Conservation (phyloP, 257 asterid genomes). For the Orobanche coerulescens region DNA sequence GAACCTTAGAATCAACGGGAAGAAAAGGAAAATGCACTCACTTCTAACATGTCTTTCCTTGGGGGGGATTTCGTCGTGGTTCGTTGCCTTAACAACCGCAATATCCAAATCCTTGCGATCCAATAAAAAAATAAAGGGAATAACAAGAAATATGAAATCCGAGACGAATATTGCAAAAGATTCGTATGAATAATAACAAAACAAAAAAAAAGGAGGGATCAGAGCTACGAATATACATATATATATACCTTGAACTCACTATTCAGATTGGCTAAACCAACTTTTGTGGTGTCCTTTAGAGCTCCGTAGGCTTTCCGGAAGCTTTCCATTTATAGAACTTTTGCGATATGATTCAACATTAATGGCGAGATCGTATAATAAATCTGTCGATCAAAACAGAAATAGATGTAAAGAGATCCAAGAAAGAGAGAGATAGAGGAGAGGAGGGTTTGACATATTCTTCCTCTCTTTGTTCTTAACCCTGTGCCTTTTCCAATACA, state of each 20-base stretch:
- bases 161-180: not conserved
- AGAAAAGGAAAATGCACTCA: conserved; percentile 30
- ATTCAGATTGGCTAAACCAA: conserved; percentile 83
- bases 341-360: not conserved
- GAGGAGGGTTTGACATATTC: conserved; percentile 28
- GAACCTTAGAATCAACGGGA: not conserved
- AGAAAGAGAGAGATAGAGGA: not conserved
- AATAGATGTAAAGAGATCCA: conserved; percentile 15
- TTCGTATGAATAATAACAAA: not conserved
- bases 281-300: conserved; percentile 78
- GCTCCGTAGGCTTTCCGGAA: conserved; percentile 83
- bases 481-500: not conserved
- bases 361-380: not conserved
- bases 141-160: not conserved
- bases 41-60: conserved; percentile 67
- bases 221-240: not conserved
- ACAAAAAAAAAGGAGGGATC: too few species aligned
- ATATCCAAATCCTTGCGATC: conserved; percentile 59
- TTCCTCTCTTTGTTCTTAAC: conserved; percentile 22
- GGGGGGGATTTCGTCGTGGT: conserved; percentile 67
- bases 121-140: not conserved
- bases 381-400: conserved; percentile 16
- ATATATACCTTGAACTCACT: conserved; percentile 69
- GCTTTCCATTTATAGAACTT: conserved; percentile 50
- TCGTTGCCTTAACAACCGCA: conserved; percentile 73